Evolutionary conservation across 345 rosid species (phyloP).

Genomic region (Streptanthus diversifolius): DNA sequence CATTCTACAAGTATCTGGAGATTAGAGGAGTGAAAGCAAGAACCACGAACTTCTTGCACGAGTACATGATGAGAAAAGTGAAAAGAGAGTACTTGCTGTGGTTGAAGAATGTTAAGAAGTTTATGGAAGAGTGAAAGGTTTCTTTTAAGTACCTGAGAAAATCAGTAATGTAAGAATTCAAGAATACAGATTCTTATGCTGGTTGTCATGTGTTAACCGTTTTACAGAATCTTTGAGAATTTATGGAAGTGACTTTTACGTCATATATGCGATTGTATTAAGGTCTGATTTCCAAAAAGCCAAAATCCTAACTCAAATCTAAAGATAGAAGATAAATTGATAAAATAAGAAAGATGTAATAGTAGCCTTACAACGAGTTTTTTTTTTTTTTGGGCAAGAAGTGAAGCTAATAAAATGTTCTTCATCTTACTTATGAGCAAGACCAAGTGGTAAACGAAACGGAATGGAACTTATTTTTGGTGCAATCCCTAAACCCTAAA

Average conservation of each 20-base stretch:
- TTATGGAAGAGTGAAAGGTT: slow-evolving; percentile 40
- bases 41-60: slow-evolving; percentile 71
- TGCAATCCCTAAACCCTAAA: slow-evolving; percentile 32
- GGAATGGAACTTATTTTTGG: slow-evolving; percentile 27
- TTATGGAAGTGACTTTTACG: background rate
- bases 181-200: no score
- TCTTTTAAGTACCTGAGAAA: background rate
- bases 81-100: slow-evolving; percentile 62
- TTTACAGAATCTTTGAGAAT: background rate
- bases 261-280: background rate
- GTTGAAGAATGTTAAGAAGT: slow-evolving; percentile 71
- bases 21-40: slow-evolving; percentile 78
- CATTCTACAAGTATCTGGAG: slow-evolving; percentile 74
- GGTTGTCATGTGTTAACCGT: background rate
- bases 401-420: slow-evolving; percentile 21
- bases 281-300: background rate
- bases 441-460: slow-evolving; percentile 23
- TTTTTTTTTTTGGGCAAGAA: background rate
- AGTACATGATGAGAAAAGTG: slow-evolving; percentile 81
- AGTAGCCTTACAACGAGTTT: slow-evolving; percentile 25
- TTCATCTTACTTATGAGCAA: slow-evolving; percentile 31
- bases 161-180: background rate
- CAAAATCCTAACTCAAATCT: background rate
- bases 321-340: background rate
- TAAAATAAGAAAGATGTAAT: slow-evolving; percentile 3